Base-by-base conservation (phyloP, 2,329 filamentous ascomycete species). In the Ploettnerulaceae sp. region DNA sequence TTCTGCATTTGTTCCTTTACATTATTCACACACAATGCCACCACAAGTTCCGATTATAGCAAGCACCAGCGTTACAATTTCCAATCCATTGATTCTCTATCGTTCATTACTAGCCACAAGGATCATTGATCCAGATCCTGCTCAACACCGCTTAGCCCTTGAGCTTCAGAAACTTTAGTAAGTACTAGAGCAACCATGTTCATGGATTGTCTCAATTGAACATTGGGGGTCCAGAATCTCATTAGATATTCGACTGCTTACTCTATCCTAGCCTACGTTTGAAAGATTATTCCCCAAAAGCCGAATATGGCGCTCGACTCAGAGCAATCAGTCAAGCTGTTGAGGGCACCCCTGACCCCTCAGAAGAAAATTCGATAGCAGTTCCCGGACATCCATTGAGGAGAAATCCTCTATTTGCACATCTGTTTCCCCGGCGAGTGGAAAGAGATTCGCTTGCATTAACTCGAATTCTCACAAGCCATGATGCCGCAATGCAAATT, bases 131-230 rank as follows among this genome's bases (percentile, higher is more conserved):
- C 81, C 85, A 7, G 86, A 91, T 65, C 77, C 78, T 4, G 76
- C 82, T 17, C 84, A 89, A 62, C 81, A 88, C 64, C 76, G 84
- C 15, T 71, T 88, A 5, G 86, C 86, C 5, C 72, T 87, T 31
- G 84, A 91, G 65, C 72, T 91, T 1, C 84, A 87, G 56, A 86
- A 87, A 61, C 72, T 91, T 8, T 91, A 93, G 57, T 70, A 79
- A 48, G 45, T 52, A 5, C 11, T 32, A 4, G n/a, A 7, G 11
- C 8, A 36, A 9, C 14, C 4, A 18, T 15, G n/a, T 4, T 3
- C 3, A 32, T 22, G 21, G 11, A 7, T 24, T 7, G 2, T 37
- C 11, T 14, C n/a, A 18, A 1, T 3, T n/a, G 7, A 26, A 7
- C 14, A 5, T 26, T n/a, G 8, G 17, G 3, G n/a, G 6, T 7